Evolutionary conservation across 768 basidiomycete genomes (phyloP).

Genomic region (Pleurotus salmoneostramineus): DNA sequence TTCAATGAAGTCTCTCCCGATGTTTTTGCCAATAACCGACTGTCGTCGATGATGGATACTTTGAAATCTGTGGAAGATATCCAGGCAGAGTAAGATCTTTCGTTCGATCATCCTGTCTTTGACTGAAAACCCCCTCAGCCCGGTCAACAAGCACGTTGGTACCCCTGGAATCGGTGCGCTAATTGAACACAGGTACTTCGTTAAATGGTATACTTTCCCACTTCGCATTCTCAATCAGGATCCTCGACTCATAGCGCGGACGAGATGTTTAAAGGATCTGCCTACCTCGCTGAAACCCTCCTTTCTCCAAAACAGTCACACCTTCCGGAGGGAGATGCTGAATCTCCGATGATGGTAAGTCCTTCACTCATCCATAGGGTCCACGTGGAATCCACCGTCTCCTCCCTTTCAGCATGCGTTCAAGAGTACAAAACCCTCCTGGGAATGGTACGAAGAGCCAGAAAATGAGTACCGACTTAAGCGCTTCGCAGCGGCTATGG

Average conservation of each 20-base stretch:
- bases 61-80: constrained; percentile 22
- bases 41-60: constrained; percentile 27
- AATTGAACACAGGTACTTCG: constrained; percentile 11
- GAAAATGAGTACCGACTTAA: constrained; percentile 20
- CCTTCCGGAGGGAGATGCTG: not conserved
- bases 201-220: too few relatives aligned
- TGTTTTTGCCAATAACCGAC: constrained; percentile 30
- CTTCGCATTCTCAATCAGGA: not conserved
- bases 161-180: constrained; percentile 14
- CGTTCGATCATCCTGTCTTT: not conserved
- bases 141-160: constrained; percentile 13
- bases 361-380: too few relatives aligned
- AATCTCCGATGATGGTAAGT: not conserved
- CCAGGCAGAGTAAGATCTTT: constrained; percentile 19
- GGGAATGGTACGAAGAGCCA: constrained; percentile 27
- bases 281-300: constrained; percentile 14
- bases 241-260: constrained; percentile 13
- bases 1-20: constrained; percentile 29
- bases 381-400: not conserved
- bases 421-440: constrained; percentile 18
- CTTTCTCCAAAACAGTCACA: constrained; percentile 9
- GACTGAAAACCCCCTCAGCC: constrained; percentile 11
- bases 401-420: constrained; percentile 6
- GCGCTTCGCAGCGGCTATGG: constrained; percentile 26
- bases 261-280: constrained; percentile 16